These are phyloP conservation scores for Cichorium intybus DNA, from an alignment of 140 eudicot species.

Conservation along the genomic window DNA sequence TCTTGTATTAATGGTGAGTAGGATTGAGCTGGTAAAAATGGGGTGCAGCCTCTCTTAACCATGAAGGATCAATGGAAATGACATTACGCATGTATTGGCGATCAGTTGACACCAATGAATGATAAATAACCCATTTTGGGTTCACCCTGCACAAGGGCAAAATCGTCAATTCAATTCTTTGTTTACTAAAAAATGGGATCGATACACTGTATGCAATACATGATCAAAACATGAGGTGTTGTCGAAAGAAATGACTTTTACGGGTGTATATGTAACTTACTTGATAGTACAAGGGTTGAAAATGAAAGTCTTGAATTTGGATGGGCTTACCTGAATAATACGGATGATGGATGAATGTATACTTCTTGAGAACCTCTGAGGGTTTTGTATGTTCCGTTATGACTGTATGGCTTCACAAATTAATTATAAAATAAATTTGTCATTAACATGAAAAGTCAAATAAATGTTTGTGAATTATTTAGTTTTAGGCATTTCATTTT, in stretches of 20 bases:
- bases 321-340: constrained; percentile 71
- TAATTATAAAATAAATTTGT: constrained; percentile 9
- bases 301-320: not conserved
- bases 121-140: constrained; percentile 88
- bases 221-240: not conserved
- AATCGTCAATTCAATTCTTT: not conserved
- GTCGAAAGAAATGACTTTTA: not conserved
- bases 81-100: constrained; percentile 96
- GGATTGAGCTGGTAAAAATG: constrained; percentile 68
- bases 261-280: not conserved
- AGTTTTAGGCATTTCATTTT: not conserved
- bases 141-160: constrained; percentile 66
- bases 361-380: constrained; percentile 84
- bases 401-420: constrained; percentile 61
- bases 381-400: constrained; percentile 82
- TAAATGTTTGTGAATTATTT: not conserved
- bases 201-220: no score
- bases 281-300: not conserved
- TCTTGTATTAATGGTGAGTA: constrained; percentile 21
- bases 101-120: constrained; percentile 86
- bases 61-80: constrained; percentile 78
- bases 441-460: not conserved
- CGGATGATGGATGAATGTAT: constrained; percentile 94
- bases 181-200: no score
- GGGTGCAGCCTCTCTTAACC: constrained; percentile 89